Conservation (phyloP, 805 yeast genomes). For the Wickerhamiella allomyrinae region DNA sequence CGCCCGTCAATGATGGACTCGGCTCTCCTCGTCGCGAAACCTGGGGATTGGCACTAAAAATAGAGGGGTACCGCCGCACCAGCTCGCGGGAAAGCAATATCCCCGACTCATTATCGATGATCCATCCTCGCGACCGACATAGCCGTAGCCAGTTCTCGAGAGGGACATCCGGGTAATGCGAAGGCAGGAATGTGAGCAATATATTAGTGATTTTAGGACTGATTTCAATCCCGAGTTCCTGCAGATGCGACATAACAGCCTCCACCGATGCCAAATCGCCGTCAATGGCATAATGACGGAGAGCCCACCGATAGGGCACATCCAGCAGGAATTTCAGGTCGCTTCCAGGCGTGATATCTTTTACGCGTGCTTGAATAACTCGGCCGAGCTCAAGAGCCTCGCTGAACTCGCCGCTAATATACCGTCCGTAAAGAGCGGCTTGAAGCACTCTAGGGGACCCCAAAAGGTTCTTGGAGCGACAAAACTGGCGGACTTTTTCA, state of each 20-base stretch:
- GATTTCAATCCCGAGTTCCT: neutral
- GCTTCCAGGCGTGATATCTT: neutral
- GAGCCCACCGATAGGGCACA: slow-evolving; percentile 7
- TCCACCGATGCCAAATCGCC: slow-evolving; percentile 7
- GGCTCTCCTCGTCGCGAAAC: neutral
- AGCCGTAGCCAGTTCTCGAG: slow-evolving; percentile 10
- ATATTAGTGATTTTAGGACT: slow-evolving; percentile 8
- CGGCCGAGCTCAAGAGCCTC: slow-evolving; percentile 7
- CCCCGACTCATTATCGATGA: slow-evolving; percentile 3
- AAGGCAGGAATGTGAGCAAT: slow-evolving; percentile 10
- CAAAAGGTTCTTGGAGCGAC: neutral
- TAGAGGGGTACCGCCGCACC: slow-evolving; percentile 1
- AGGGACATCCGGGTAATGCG: slow-evolving; percentile 6
- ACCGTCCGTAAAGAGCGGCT: slow-evolving; percentile 1
- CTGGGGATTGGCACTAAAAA: too few species aligned
- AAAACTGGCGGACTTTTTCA: neutral
- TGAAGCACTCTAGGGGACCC: neutral
- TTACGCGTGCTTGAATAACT: neutral
- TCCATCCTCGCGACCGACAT: slow-evolving; percentile 12
- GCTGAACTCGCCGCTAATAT: neutral
- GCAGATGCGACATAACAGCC: slow-evolving; percentile 7
- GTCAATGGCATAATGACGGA: slow-evolving; percentile 2
- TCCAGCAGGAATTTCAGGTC: neutral
- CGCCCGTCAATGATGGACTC: too few species aligned
- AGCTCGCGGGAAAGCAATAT: slow-evolving; percentile 3